Percentiles rank a stretch among this genome's conserved stretches.
Evolutionary conservation across 2,329 filamentous ascomycete species (phyloP).

Genomic region (Scedosporium apiospermum): DNA sequence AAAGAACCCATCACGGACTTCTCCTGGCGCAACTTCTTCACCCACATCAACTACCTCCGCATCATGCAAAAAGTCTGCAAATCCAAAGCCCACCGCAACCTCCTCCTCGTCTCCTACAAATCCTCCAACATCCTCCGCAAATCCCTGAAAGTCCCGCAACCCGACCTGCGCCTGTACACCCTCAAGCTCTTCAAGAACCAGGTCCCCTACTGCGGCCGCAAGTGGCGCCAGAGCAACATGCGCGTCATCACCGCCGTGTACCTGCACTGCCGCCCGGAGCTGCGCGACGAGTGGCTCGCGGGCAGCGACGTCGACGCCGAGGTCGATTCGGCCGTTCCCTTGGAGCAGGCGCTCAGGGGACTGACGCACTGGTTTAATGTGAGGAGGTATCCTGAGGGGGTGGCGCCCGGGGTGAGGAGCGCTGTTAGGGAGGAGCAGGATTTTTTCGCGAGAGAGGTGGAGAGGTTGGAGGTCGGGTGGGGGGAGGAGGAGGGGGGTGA

Average conservation of each 20-base stretch:
- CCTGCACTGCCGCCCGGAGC: slow-evolving; percentile 81
- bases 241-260: slow-evolving; percentile 96
- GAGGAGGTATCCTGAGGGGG: slow-evolving; percentile 68
- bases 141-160: slow-evolving; percentile 81
- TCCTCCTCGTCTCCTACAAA: slow-evolving; percentile 93
- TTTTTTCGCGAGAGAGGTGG: slow-evolving; percentile 70
- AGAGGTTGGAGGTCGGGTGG: slow-evolving; percentile 55
- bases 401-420: slow-evolving; percentile 45
- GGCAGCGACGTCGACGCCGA: slow-evolving; percentile 88
- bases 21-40: slow-evolving; percentile 91
- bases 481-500: slow-evolving; percentile 24
- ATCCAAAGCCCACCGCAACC: slow-evolving; percentile 86
- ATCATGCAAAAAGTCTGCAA: slow-evolving; percentile 98
- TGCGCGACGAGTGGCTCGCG: slow-evolving; percentile 90
- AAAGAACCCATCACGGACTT: slow-evolving; percentile 75
- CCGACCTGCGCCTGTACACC: slow-evolving; percentile 80
- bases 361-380: slow-evolving; percentile 94
- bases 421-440: slow-evolving; percentile 65
- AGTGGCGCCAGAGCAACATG: slow-evolving; percentile 98
- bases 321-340: slow-evolving; percentile 82
- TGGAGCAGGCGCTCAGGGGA: slow-evolving; percentile 82
- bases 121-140: slow-evolving; percentile 87
- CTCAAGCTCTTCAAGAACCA: slow-evolving; percentile 98
- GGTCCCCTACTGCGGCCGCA: slow-evolving; percentile 93
- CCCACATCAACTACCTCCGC: slow-evolving; percentile 87